These are phyloP conservation scores for Corylus americana DNA, from an alignment of 306 rosid genomes.

Conservation along the genomic window DNA sequence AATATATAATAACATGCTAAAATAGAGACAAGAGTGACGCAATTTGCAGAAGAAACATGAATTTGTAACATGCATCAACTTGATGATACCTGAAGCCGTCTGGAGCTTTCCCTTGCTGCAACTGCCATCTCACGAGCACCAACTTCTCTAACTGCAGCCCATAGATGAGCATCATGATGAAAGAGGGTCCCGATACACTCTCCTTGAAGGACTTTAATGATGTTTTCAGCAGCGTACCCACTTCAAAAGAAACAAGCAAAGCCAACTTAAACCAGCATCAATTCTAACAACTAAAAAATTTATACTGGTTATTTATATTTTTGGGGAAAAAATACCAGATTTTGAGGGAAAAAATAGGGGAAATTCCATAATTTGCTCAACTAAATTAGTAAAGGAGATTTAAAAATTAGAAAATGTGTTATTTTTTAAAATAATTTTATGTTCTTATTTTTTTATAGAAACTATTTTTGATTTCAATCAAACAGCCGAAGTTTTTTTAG, in stretches of 20 bases:
- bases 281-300: slow-evolving; percentile 7
- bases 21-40: not conserved
- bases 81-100: slow-evolving; percentile 78
- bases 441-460: not conserved
- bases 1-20: not conserved
- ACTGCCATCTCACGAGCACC: slow-evolving; percentile 90
- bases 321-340: not conserved
- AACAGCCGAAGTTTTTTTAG: not conserved
- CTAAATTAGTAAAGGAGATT: not conserved
- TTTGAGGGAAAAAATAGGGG: not conserved
- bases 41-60: not conserved
- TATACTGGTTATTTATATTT: not conserved
- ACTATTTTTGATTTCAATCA: slow-evolving; percentile 6
- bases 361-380: not conserved
- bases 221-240: slow-evolving; percentile 75
- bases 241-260: slow-evolving; percentile 45
- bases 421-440: not conserved
- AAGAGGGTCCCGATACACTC: slow-evolving; percentile 88
- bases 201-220: slow-evolving; percentile 84
- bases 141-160: slow-evolving; percentile 63
- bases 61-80: slow-evolving; percentile 13
- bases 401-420: not conserved
- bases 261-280: slow-evolving; percentile 15
- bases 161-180: slow-evolving; percentile 83
- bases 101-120: slow-evolving; percentile 96